These are phyloP conservation scores for Primulina huaijiensis DNA, from an alignment of 257 asterid genomes.

Conservation along the genomic window DNA sequence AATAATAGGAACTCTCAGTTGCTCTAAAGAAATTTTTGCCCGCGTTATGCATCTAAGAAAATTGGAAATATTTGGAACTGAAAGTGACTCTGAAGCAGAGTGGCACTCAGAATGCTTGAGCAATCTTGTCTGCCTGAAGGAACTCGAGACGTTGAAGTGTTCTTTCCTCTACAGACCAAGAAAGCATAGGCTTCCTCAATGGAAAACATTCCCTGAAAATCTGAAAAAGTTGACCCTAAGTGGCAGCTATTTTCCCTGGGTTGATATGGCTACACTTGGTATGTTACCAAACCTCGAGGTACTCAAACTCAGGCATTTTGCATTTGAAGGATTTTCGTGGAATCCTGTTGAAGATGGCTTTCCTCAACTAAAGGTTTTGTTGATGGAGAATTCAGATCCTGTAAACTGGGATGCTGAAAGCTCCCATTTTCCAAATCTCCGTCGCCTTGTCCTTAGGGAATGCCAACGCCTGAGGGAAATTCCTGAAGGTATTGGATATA, in stretches of 20 bases:
- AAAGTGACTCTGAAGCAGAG: neutral
- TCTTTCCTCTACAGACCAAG: conserved; percentile 7
- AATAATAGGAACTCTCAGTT: conserved; percentile 11
- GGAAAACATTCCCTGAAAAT: conserved; percentile 9
- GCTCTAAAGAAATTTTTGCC: conserved; percentile 6
- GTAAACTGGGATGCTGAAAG: conserved; percentile 18
- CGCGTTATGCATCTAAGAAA: conserved; percentile 16
- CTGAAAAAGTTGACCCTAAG: conserved; percentile 26
- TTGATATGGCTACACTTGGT: conserved; percentile 20
- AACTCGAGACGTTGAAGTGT: conserved; percentile 24
- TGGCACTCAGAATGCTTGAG: conserved; percentile 3
- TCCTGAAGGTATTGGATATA: conserved; percentile 17
- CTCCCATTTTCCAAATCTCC: conserved; percentile 21
- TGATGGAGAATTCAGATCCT: conserved; percentile 5
- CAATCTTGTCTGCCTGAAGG: conserved; percentile 12
- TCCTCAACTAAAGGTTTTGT: conserved; percentile 18
- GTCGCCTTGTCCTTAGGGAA: conserved; percentile 11
- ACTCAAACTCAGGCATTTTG: conserved; percentile 24
- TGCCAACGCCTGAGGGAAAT: conserved; percentile 9
- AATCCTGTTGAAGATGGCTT: conserved; percentile 20
- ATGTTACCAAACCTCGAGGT: conserved; percentile 28
- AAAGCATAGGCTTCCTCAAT: conserved; percentile 12
- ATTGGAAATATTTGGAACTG: conserved; percentile 13
- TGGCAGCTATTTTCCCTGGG: conserved; percentile 26
- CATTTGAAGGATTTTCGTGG: conserved; percentile 24